Percentiles rank a stretch among this genome's conserved stretches.
These are phyloP conservation scores for Cerrena zonata DNA, from an alignment of 1,284 basidiomycete genomes.

Conservation along the genomic window DNA sequence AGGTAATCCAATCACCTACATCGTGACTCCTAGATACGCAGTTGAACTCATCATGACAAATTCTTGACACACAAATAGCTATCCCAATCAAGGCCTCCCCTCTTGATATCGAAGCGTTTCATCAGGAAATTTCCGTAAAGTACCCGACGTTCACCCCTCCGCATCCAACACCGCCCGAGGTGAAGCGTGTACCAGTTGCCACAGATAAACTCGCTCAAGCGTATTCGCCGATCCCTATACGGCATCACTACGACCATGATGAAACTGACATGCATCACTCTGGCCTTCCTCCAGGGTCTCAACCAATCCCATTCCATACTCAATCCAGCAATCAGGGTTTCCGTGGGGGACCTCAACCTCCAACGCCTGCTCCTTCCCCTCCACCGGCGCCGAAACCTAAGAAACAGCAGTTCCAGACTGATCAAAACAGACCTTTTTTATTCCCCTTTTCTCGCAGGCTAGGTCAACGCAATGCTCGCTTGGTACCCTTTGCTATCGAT, in stretches of 20 bases:
- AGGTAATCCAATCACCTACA: slow-evolving; percentile 34
- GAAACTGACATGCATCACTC: slow-evolving; percentile 47
- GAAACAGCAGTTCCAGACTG: slow-evolving; percentile 98
- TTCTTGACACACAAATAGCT: slow-evolving; percentile 30
- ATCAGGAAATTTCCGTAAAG: slow-evolving; percentile 84
- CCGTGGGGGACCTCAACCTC: slow-evolving; percentile 57
- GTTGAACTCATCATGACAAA: slow-evolving; percentile 3
- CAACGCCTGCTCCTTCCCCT: slow-evolving; percentile 85
- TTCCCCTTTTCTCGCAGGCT: slow-evolving; percentile 79
- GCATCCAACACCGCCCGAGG: slow-evolving; percentile 28
- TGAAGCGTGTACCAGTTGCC: slow-evolving; percentile 31
- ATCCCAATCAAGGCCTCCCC: slow-evolving; percentile 78
- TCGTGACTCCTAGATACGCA: not conserved
- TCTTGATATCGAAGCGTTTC: slow-evolving; percentile 81
- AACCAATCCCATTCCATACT: slow-evolving; percentile 40
- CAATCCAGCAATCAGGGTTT: slow-evolving; percentile 43
- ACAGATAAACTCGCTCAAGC: slow-evolving; percentile 78
- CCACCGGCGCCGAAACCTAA: slow-evolving; percentile 87
- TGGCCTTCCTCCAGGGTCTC: slow-evolving; percentile 32
- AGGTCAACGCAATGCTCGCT: slow-evolving; percentile 42
- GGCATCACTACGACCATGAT: slow-evolving; percentile 86
- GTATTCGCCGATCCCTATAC: slow-evolving; percentile 86
- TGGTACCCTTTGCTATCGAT: slow-evolving; percentile 91
- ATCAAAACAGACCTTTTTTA: slow-evolving; percentile 89
- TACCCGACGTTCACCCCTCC: slow-evolving; percentile 85